Conservation (phyloP, 768 basidiomycete species). For the Termitomyces sp. region DNA sequence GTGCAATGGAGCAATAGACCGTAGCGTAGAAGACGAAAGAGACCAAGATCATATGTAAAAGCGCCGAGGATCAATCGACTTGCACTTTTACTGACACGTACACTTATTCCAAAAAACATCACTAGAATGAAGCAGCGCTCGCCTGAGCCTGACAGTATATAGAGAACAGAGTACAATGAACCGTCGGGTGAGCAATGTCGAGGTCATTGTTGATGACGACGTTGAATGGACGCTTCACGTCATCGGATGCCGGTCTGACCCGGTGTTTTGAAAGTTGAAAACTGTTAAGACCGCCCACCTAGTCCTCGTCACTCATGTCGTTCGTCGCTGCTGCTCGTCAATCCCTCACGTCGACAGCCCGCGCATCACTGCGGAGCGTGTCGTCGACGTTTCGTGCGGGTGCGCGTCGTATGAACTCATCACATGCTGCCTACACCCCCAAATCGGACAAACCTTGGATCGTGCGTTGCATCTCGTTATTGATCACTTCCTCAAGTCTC, state of each 20-base stretch:
- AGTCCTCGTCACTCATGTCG: constrained; percentile 31
- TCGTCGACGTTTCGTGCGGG: constrained; percentile 25
- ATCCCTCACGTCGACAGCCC: constrained; percentile 31
- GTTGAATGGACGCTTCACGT: constrained; percentile 8
- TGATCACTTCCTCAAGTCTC: constrained; percentile 5
- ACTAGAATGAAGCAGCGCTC: too few species aligned
- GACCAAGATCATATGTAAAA: too few species aligned
- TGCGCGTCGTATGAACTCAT: constrained; percentile 35
- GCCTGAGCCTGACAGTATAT: background rate
- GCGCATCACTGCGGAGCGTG: constrained; percentile 25
- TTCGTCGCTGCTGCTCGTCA: constrained; percentile 37
- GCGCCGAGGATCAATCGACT: too few species aligned
- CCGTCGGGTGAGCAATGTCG: background rate
- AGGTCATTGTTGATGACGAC: constrained; percentile 1
- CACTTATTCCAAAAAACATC: background rate
- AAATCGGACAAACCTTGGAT: constrained; percentile 46
- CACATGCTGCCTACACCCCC: constrained; percentile 29
- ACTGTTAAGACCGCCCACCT: constrained; percentile 1
- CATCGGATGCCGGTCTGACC: constrained; percentile 37
- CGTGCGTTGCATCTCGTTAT: constrained; percentile 27
- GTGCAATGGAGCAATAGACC: too few species aligned
- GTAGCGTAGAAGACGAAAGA: too few species aligned
- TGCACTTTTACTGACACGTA: too few species aligned
- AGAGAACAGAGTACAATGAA: background rate
- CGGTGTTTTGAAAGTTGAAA: constrained; percentile 23